A percentile compares a stretch with the other conserved stretches of the same genome.
These are phyloP conservation scores for Monilinia laxa DNA, from an alignment of 2,329 filamentous ascomycete species.

Conservation along the genomic window DNA sequence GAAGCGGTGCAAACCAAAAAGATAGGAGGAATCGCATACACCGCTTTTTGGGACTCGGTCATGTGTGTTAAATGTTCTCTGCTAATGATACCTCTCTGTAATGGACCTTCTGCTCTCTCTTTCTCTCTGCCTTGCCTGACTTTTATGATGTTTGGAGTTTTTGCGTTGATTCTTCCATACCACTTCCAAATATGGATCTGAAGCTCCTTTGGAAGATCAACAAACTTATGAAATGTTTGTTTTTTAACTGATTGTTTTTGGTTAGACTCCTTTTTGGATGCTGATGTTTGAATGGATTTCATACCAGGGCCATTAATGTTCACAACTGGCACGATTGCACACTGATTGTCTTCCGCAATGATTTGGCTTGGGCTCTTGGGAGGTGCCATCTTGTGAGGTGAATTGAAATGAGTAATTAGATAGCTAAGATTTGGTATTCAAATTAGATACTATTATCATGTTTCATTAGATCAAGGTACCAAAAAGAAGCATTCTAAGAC, in stretches of 20 bases:
- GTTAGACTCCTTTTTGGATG: background rate
- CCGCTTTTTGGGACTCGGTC: background rate
- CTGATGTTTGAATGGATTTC: too few relatives aligned
- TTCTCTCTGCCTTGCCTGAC: background rate
- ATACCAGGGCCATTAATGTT: background rate
- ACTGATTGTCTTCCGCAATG: background rate
- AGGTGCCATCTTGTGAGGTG: too few relatives aligned
- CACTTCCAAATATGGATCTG: background rate
- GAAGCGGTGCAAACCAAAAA: background rate
- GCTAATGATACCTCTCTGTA: background rate
- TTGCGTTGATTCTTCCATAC: slow-evolving; percentile 1
- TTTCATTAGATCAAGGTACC: background rate
- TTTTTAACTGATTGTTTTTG: background rate
- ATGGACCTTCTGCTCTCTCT: background rate
- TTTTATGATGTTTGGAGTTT: background rate
- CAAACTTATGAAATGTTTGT: background rate
- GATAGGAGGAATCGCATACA: background rate
- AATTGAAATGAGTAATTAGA: accelerated
- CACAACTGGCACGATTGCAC: background rate
- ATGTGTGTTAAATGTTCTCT: background rate
- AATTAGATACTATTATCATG: background rate
- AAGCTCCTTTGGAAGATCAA: background rate
- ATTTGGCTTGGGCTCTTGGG: accelerated
- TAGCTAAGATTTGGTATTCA: background rate
- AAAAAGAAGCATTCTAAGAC: background rate